Base-by-base conservation (phyloP, 805 yeast species). In the Blastobotrys muscicola region DNA sequence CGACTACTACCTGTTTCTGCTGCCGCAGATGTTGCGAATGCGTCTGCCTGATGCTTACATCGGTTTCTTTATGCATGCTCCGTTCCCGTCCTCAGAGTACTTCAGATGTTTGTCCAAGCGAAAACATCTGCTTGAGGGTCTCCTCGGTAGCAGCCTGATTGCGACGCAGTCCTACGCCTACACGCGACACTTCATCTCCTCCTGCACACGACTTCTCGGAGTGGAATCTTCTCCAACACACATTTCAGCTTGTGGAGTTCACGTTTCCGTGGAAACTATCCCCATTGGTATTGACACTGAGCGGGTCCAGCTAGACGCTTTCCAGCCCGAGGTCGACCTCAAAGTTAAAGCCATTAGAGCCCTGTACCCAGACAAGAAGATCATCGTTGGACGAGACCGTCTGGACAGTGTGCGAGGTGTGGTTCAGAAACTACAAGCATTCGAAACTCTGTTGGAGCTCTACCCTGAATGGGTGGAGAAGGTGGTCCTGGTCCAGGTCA, bases 61-160 rank as follows among this genome's bases (percentile, higher is more conserved):
- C 50, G 92, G 90, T 10, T 76, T 84, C 42, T 87, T 76, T 62
- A 64, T 89, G 51, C 96, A 89, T 61, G 75, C 85, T 2, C 95
- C 97, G n/a, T 89, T 90, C 72, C 96, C 97, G 9, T 80, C 95
- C 20, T 80, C 87, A 12, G 99, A 92, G 63, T 87, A 89, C 61
- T 86, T 92, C 66, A 74, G 97, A 49, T 84, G 95, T 52, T 64
- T 94, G 31, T 80, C 95, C 33, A 84, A 84, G 62, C 74, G 98
- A 51, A 72, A 78, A 45, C 82, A 84, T 56, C 67, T 92, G 40
- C 70, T 92, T 46, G 94, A 85, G 56, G 97, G 98, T 12, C 75
- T 92, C 75, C 72, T 92, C 39, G 97, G 97, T 16, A 78, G 95
- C 5, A 85, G 86, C 59, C 76, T 79, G 55, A 74, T 92, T 38